Evolutionary conservation across 768 basidiomycete genomes (phyloP), one percentile per base, ranked within the genome.

Genomic region (Suillus tomentosus): DNA sequence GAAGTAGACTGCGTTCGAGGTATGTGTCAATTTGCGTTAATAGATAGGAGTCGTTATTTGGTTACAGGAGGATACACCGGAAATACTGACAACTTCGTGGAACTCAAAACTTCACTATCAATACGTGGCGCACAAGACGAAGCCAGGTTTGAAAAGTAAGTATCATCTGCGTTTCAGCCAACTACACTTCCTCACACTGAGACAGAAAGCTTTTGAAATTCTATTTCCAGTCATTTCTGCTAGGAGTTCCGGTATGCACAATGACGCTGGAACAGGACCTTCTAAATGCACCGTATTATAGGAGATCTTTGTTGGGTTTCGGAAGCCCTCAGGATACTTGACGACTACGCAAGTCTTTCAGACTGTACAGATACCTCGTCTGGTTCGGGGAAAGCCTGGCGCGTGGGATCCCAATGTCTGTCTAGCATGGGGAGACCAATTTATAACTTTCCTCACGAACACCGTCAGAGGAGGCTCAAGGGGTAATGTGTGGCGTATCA

Each of bases 1-100:
- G 94, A 96, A 76, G 94, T 96, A 7, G 94, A 96, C 74, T 96
- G 94, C 71, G 87, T 95, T 24, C 81, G 87, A 74, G 90, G 93
- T 91, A 65, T 64, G 79, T 71, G 62, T 58, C 24, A 6, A 10
- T 53, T 3, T 37, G 11, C 24, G 2, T n/a, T 11, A 27, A 2
- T 6, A 13, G 22, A 15, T 24, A 24, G 17, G 37, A 3, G 34
- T 19, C 40, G 60, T 39, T 14, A 27, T 22, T n/a, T 2, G 31
- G 53, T 50, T n/a, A 22, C 72, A 93, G 92, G 79, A 53, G 81
- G 73, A 68, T 89, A 88, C 67, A 81, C 82, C 17, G 86, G 87
- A 13, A 79, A 81, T 63, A 84, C 89, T 13, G 82, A 90, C 66
- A 85, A 83, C 19, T 89, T 92, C 73, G 87, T 96, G 13, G 94